These are phyloP conservation scores for Eimeria maxima DNA, from an alignment of 169 alveolate genomes.

Conservation along the genomic window DNA sequence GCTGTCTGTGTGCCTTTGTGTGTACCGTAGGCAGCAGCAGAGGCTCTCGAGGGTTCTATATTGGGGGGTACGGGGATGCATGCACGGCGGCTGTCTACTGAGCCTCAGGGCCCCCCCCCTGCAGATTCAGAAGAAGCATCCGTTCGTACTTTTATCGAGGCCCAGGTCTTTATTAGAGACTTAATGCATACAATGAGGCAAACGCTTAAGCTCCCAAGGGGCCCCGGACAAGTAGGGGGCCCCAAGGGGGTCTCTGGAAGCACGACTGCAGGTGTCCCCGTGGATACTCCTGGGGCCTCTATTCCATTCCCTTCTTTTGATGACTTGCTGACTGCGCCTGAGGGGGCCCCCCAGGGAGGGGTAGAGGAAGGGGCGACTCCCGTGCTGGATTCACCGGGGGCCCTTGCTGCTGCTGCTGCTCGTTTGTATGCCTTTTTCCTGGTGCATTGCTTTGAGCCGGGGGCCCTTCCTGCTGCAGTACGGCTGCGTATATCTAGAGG, in stretches of 20 bases:
- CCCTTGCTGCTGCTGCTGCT: conserved; percentile 48
- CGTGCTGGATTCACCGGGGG: not conserved
- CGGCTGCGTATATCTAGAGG: conserved; percentile 44
- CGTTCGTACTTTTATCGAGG: conserved; percentile 39
- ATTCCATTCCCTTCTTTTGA: conserved; percentile 24
- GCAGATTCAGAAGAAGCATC: conserved; percentile 53
- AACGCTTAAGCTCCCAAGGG: conserved; percentile 25
- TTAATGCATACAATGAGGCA: conserved; percentile 31
- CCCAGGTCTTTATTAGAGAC: conserved; percentile 19
- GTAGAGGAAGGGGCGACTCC: not conserved
- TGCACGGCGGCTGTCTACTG: not conserved
- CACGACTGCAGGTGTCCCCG: conserved; percentile 5
- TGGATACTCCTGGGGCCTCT: not conserved
- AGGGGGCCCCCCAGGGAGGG: not conserved
- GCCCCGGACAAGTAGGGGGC: not conserved
- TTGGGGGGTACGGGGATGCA: conserved; percentile 62
- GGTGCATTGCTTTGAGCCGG: conserved; percentile 11
- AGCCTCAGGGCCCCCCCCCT: conserved; percentile 38
- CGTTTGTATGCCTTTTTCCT: conserved; percentile 26
- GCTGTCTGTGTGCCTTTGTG: not conserved
- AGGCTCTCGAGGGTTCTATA: conserved; percentile 50
- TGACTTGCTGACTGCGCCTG: not conserved
- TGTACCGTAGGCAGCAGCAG: not conserved
- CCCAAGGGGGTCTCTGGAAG: not conserved
- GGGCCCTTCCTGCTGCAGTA: not conserved